Evolutionary conservation across 768 basidiomycete genomes (phyloP), one percentile per base, ranked within the genome.

Genomic region (Suillus plorans): DNA sequence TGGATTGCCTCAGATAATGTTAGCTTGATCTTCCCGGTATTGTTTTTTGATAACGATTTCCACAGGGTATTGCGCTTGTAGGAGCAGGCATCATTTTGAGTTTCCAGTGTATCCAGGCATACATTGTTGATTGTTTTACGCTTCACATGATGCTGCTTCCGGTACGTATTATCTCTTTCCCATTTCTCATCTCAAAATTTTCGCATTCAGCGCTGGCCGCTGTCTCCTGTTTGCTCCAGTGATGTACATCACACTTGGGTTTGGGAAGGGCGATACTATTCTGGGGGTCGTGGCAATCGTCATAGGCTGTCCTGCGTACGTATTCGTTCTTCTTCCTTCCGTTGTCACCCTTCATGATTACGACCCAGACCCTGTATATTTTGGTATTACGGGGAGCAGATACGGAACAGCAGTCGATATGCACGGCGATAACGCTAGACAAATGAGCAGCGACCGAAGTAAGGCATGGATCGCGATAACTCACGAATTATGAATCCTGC

Each of bases 1-100:
- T 95, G 92, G 92, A 85, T 93, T 53, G 87, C 78, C 0, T 82
- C 86, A 3, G 89, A 91, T 67, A 80, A 91, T 39, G 89, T 89
- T 67, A 64, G 85, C 57, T 6, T 36, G 61, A 56, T 34, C 3
- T 7, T 28, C 59, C 65, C 36, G 45, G 22, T 59, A 28, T 9
- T 31, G 58, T 52, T 61, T 9, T 42, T 58, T 1, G 41, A 59
- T 25, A 25, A 25, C 61, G 7, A 7, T 14, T 50, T 50, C 25
- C 3, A 39, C 62, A 89, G 88, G 89, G 89, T 1, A 86, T 87
- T 28, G 80, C 77, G 0, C 74, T 85, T 20, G 74, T 89, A 22
- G 88, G 87, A 12, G 82, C 78, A 0, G 89, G 88, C 0, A 75
- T 84, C 25, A 87, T 89, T 63, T 76, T 89, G 16, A 77, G 78